These are phyloP conservation scores for Talaromyces wortmannii DNA, from an alignment of 495 filamentous ascomycete genomes.

Conservation along the genomic window DNA sequence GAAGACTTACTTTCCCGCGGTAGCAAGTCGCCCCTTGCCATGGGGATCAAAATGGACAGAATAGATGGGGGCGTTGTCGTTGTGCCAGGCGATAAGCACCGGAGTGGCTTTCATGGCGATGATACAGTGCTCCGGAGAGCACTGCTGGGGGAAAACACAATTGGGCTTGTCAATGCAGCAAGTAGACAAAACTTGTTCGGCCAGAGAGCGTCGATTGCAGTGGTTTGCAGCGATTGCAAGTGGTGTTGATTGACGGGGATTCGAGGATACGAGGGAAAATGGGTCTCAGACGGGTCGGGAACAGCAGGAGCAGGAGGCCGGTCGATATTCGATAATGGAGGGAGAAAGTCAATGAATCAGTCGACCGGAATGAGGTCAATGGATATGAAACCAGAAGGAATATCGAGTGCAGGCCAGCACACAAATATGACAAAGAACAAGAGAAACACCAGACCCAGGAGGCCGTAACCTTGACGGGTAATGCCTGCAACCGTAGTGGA, in stretches of 20 bases:
- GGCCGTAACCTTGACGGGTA: no score
- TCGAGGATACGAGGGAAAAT: background rate
- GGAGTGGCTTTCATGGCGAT: slow-evolving; percentile 81
- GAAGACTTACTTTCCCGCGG: slow-evolving; percentile 61
- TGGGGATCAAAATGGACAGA: slow-evolving; percentile 93
- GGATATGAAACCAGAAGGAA: no score
- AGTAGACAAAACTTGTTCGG: background rate
- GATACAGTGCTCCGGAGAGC: slow-evolving; percentile 7
- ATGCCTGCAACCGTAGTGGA: no score
- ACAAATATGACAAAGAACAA: no score
- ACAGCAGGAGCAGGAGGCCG: no score
- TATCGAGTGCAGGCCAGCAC: no score
- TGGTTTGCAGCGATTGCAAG: background rate
- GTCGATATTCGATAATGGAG: no score
- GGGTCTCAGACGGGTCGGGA: no score
- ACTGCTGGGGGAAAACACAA: slow-evolving; percentile 1
- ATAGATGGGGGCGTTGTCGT: slow-evolving; percentile 90
- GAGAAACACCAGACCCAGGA: no score
- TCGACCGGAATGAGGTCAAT: no score
- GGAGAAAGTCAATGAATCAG: no score
- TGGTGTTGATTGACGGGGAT: background rate
- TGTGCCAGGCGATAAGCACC: slow-evolving; percentile 92
- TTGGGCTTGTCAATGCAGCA: background rate
- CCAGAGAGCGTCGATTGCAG: background rate
- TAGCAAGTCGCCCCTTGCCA: slow-evolving; percentile 88